phyloP scores from a whole-genome alignment of 208 protist species.

The Trypanosomatidae sp. region DNA sequence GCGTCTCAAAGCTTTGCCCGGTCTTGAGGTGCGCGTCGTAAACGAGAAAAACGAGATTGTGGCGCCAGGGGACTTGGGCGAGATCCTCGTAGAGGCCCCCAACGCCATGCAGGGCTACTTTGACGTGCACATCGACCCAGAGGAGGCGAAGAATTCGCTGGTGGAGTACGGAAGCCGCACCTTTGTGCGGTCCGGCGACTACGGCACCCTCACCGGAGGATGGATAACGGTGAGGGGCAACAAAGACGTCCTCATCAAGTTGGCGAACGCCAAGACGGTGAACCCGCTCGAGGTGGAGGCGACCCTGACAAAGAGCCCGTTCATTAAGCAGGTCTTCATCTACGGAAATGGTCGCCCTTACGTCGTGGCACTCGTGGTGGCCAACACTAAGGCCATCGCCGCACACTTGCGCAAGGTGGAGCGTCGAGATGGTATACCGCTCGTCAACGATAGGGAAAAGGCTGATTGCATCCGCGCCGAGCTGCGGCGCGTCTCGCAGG shows the following conservation, averaged over 20 bases:
- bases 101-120: constrained; percentile 93
- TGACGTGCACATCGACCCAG: constrained; percentile 87
- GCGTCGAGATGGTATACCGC: constrained; percentile 86
- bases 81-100: constrained; percentile 86
- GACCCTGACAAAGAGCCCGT: constrained; percentile 77
- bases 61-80: constrained; percentile 81
- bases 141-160: constrained; percentile 85
- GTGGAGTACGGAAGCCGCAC: constrained; percentile 87
- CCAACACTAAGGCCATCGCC: constrained; percentile 84
- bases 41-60: constrained; percentile 93
- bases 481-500: constrained; percentile 73
- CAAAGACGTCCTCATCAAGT: constrained; percentile 84
- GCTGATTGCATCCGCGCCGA: constrained; percentile 88
- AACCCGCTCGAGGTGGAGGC: constrained; percentile 82
- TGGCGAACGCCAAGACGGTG: constrained; percentile 78
- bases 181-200: constrained; percentile 91
- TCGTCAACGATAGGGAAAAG: constrained; percentile 89
- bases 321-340: constrained; percentile 87
- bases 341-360: constrained; percentile 78
- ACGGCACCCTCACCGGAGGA: constrained; percentile 81
- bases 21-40: constrained; percentile 87
- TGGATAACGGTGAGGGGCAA: constrained; percentile 87
- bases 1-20: constrained; percentile 86
- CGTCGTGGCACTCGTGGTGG: constrained; percentile 79
- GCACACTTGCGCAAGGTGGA: constrained; percentile 86